Conservation (phyloP, 2,329 filamentous ascomycete genomes). For the Cyanodermella asteris region DNA sequence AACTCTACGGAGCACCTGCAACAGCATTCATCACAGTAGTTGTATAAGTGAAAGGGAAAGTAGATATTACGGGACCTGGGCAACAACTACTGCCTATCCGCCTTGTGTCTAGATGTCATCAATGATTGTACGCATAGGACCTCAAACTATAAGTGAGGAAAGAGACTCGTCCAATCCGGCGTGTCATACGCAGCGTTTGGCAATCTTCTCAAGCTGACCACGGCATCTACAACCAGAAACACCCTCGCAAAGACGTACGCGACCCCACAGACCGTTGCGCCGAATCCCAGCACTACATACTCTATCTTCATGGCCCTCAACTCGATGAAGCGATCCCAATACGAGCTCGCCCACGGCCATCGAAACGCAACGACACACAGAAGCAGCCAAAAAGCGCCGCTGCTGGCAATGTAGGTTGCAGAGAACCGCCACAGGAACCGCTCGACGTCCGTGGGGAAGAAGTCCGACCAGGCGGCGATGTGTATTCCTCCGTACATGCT, state of each 20-base stretch:
- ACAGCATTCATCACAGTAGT: too few relatives aligned
- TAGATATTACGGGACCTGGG: too few relatives aligned
- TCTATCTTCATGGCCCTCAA: too few relatives aligned
- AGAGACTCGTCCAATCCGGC: conserved; percentile 3
- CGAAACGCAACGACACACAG: too few relatives aligned
- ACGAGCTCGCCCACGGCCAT: too few relatives aligned
- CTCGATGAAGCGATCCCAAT: too few relatives aligned
- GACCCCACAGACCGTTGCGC: conserved; percentile 1
- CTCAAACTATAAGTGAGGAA: conserved; percentile 5
- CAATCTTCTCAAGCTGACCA: conserved; percentile 4
- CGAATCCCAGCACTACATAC: conserved; percentile 1
- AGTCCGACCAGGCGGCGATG: conserved; percentile 3
- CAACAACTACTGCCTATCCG: too few relatives aligned
- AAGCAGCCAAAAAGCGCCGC: neutral
- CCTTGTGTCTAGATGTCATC: too few relatives aligned
- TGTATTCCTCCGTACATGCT: conserved; percentile 4
- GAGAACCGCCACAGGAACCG: conserved; percentile 4
- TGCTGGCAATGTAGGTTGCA: conserved; percentile 1
- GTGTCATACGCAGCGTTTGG: conserved; percentile 2
- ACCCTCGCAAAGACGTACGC: conserved; percentile 2
- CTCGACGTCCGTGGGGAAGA: neutral
- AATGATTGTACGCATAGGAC: too few relatives aligned
- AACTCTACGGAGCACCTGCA: too few relatives aligned
- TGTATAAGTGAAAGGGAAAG: too few relatives aligned
- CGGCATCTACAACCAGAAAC: conserved; percentile 5